Base-by-base conservation (phyloP, 2,329 filamentous ascomycete genomes). In the Fusarium nematophilum region DNA sequence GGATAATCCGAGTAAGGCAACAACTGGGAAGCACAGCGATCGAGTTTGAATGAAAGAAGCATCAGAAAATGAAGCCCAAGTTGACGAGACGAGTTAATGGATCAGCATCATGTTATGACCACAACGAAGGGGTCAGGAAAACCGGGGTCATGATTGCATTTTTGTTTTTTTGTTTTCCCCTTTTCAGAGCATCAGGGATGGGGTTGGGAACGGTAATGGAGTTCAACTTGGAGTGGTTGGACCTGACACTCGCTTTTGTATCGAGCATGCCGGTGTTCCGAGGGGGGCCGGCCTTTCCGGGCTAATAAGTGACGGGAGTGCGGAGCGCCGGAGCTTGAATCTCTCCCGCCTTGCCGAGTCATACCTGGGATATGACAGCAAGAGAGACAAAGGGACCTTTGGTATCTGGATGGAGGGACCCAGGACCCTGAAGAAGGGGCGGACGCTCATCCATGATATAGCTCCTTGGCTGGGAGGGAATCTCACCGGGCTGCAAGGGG, bases 71-170 rank as follows among this genome's bases (percentile, higher is more conserved):
- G 27, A 64, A 46, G 48, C 26, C 45, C 36, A 14, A 39, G 60
- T 53, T 33, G 40, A 50, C 38, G 58, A 47, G 44, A 64, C 47
- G 60, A 64, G 57, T 64, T 64, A 64, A 64, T 64, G 60, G 60
- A 64, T 48, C 56, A 57, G 36, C 52, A 64, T 64, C 53, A 64
- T 54, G 33, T 61, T 57, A 64, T 64, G 60, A 51, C 29, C 36
- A 64, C 60, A 57, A 26, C 39, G 40, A 48, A 50, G 36, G 40
- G 30, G 43, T n/a, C 45, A 34, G 50, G 30, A 34, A 53, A 44
- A 50, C 46, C 34, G 38, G 33, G 60, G 60, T 47, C 34, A 58
- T 36, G 59, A 37, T 57, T 57, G 40, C 39, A 44, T 57, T 47
- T 53, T 30, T 42, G 2, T 37, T 37, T 11, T 18, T 18, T 37